Conservation (phyloP, 176 grass and related monocot species). For the Rhynchospora pubera region DNA sequence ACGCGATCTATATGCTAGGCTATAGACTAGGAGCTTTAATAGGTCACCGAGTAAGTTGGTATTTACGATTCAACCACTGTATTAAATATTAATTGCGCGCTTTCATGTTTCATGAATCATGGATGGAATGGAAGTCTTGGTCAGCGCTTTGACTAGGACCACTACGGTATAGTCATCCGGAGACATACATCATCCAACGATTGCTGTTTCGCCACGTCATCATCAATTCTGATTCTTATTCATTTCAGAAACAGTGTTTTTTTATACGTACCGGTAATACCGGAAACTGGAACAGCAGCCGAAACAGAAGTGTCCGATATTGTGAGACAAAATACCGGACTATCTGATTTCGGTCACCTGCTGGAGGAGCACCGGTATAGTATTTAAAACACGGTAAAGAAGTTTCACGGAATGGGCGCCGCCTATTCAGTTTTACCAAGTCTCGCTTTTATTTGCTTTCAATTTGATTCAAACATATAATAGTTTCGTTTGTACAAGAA, state of each 20-base stretch:
- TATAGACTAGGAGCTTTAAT: neutral
- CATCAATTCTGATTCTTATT: neutral
- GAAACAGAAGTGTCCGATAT: no score
- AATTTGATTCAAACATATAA: neutral
- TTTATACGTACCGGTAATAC: no score
- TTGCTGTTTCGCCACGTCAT: neutral
- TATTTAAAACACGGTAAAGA: no score
- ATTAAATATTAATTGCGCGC: neutral
- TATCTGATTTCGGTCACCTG: no score
- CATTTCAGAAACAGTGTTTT: no score
- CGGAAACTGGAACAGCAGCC: no score
- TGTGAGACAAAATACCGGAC: no score
- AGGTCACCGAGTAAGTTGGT: neutral
- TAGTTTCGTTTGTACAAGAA: neutral
- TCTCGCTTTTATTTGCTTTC: no score
- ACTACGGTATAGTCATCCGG: neutral
- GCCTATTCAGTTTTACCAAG: no score
- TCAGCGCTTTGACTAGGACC: constrained; percentile 21
- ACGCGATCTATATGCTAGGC: neutral
- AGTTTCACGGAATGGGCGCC: no score
- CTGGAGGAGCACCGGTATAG: no score
- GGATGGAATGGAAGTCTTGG: neutral
- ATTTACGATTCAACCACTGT: constrained; percentile 14
- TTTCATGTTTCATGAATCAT: no score
- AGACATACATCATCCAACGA: neutral